Percentiles rank a stretch among this genome's conserved stretches.
phyloP scores from a whole-genome alignment of 768 basidiomycete genomes.

The Termitomyces sp. region DNA sequence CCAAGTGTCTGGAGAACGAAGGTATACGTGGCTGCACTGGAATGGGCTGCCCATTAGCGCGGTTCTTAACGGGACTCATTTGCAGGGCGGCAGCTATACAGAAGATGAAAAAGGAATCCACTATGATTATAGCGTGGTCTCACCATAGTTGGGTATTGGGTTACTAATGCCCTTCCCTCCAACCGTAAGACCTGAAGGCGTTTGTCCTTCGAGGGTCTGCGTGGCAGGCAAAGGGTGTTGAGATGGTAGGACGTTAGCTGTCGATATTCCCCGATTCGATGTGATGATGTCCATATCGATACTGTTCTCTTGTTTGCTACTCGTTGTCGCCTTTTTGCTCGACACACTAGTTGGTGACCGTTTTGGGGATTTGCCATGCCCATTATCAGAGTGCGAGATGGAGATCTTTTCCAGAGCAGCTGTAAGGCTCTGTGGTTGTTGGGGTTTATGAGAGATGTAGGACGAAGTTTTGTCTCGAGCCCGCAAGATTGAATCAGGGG shows the following conservation, averaged over 20 bases:
- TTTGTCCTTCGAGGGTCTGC: constrained; percentile 26
- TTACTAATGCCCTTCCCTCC: constrained; percentile 63
- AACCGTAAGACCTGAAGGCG: constrained; percentile 35
- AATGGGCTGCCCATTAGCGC: constrained; percentile 58
- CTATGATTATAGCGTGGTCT: constrained; percentile 13
- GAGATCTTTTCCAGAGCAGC: constrained; percentile 67
- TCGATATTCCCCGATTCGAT: constrained; percentile 18
- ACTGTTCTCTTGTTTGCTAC: constrained; percentile 10
- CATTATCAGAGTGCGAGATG: constrained; percentile 36
- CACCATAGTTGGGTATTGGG: constrained; percentile 69
- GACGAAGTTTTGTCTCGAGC: constrained; percentile 49
- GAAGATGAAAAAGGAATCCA: constrained; percentile 3
- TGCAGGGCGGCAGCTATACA: constrained; percentile 57
- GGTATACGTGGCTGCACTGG: constrained; percentile 38
- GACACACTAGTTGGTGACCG: constrained; percentile 20
- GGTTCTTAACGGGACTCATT: constrained; percentile 73
- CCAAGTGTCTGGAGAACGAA: constrained; percentile 17
- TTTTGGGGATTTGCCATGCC: constrained; percentile 21
- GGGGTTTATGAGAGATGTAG: constrained; percentile 47
- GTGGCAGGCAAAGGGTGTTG: constrained; percentile 36
- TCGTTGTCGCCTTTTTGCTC: constrained; percentile 16
- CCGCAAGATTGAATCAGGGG: constrained; percentile 36
- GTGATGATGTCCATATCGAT: constrained; percentile 20
- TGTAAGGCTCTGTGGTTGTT: constrained; percentile 63
- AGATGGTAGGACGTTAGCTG: constrained; percentile 30